phyloP scores from a whole-genome alignment of 1,139 yeast species.

The Lodderomyces theae region DNA sequence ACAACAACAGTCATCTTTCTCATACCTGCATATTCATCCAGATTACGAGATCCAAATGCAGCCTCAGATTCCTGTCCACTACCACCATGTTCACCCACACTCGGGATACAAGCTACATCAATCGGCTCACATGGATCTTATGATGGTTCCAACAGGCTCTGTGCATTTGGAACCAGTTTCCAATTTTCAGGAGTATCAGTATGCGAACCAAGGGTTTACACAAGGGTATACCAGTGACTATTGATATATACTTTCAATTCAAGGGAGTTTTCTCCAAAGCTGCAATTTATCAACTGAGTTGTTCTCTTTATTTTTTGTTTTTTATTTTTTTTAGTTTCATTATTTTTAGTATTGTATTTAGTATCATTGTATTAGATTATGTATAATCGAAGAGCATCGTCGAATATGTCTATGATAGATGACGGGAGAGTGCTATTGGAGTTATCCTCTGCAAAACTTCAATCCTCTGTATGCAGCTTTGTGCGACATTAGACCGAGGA shows the following conservation, averaged over 20 bases:
- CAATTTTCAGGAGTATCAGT: neutral
- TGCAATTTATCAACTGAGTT: neutral
- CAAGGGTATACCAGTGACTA: slow-evolving; percentile 10
- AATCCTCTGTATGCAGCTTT: no score
- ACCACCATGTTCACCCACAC: slow-evolving; percentile 1
- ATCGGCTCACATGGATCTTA: slow-evolving; percentile 19
- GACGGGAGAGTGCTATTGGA: no score
- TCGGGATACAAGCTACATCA: slow-evolving; percentile 14
- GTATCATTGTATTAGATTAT: neutral
- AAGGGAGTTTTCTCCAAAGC: neutral
- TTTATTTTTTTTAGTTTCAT: no score
- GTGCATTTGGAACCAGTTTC: neutral
- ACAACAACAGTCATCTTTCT: neutral
- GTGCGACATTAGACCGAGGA: neutral
- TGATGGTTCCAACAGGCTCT: slow-evolving; percentile 13
- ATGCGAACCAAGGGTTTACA: slow-evolving; percentile 13
- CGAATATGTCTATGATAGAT: neutral
- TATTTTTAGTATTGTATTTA: no score
- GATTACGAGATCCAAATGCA: slow-evolving; percentile 1
- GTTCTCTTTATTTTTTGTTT: neutral
- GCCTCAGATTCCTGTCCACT: slow-evolving; percentile 1
- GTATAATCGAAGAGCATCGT: neutral
- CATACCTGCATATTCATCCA: neutral
- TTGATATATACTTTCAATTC: neutral
- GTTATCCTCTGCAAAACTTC: neutral